Evolutionary conservation across 345 rosid species (phyloP).

Genomic region (Atalantia buxifolia): DNA sequence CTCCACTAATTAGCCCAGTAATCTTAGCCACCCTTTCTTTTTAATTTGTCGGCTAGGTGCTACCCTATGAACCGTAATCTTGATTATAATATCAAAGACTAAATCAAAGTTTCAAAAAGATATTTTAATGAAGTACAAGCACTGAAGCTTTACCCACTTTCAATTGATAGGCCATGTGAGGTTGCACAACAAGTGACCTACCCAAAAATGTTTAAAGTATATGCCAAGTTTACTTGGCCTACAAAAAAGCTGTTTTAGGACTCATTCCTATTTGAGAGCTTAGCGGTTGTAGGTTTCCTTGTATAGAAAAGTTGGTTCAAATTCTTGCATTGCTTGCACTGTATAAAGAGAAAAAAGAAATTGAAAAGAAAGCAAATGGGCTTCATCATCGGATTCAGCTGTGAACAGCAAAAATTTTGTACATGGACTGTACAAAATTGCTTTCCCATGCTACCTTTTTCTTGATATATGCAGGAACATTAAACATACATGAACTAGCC

Average conservation of each 20-base stretch:
- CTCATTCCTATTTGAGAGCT: constrained; percentile 6
- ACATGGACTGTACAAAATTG: not conserved
- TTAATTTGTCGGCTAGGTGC: constrained; percentile 46
- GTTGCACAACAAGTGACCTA: constrained; percentile 26
- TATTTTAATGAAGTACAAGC: not conserved
- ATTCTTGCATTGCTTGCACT: constrained; percentile 13
- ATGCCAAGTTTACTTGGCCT: not conserved
- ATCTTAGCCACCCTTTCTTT: not conserved
- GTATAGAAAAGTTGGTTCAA: constrained; percentile 18
- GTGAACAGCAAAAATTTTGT: not conserved
- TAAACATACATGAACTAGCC: constrained; percentile 14
- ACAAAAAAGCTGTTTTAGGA: constrained; percentile 15
- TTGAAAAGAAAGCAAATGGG: not conserved
- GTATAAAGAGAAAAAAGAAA: not conserved
- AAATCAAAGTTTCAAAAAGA: too few relatives aligned
- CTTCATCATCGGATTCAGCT: not conserved
- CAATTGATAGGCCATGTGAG: constrained; percentile 27
- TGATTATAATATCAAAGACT: not conserved
- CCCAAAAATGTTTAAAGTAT: constrained; percentile 22
- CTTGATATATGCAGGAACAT: not conserved
- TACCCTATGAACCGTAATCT: constrained; percentile 10
- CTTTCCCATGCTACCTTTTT: constrained; percentile 23
- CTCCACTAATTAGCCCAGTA: constrained; percentile 40
- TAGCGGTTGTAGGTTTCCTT: constrained; percentile 23
- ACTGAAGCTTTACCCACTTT: not conserved